phyloP scores from a whole-genome alignment of 73 alveolate genomes.

The Symbiodinium pilosum region DNA sequence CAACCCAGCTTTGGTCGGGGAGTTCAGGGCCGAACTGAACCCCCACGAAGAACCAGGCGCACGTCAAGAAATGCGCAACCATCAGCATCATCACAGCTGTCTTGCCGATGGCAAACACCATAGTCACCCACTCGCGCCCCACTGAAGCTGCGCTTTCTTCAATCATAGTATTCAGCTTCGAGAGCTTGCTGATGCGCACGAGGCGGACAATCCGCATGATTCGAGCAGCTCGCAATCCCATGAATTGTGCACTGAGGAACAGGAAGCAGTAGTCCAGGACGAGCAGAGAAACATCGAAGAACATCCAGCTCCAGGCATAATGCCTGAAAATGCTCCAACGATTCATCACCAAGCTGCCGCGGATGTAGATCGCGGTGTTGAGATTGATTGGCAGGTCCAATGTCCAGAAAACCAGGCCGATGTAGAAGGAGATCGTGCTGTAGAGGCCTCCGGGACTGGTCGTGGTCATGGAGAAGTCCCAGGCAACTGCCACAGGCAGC shows the following conservation, averaged over 20 bases:
- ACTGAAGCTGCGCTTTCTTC: conserved; percentile 63
- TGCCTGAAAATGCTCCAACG: background rate
- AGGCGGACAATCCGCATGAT: conserved; percentile 28
- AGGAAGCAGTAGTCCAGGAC: conserved; percentile 12
- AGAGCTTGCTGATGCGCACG: conserved; percentile 36
- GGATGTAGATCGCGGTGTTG: conserved; percentile 38
- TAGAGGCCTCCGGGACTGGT: background rate
- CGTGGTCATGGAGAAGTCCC: conserved; percentile 19
- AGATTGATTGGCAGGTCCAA: too few species aligned
- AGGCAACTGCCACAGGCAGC: conserved; percentile 20
- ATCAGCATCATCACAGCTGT: conserved; percentile 34
- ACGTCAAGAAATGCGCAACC: conserved; percentile 45
- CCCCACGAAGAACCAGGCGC: conserved; percentile 33
- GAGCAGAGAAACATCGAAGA: background rate
- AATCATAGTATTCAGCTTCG: conserved; percentile 28
- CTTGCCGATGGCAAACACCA: conserved; percentile 48
- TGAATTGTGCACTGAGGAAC: background rate
- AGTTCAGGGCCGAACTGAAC: too few species aligned
- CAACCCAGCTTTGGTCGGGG: too few species aligned
- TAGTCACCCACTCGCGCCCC: conserved; percentile 60
- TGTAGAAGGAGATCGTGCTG: background rate
- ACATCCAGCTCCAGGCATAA: background rate
- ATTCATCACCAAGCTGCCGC: background rate
- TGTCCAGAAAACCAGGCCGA: too few species aligned
- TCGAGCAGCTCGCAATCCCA: conserved; percentile 16